A percentile compares a stretch with the other conserved stretches of the same genome.
Evolutionary conservation across 805 yeast genomes (phyloP).

Genomic region (Lipomyces sp.): DNA sequence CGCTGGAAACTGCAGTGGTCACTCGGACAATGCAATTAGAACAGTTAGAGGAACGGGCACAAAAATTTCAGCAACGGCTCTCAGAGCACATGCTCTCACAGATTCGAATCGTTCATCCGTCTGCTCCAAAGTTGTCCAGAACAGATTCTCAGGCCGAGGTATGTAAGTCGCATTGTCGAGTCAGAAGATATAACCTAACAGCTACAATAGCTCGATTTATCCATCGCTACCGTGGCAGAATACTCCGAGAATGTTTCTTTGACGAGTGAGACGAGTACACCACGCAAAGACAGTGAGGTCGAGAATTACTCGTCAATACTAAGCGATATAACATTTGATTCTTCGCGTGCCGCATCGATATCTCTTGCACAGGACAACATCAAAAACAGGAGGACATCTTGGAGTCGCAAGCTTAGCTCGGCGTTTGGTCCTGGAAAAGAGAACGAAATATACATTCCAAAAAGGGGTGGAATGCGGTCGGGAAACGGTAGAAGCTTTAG

Average conservation of each 20-base stretch:
- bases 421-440: slow-evolving; percentile 26
- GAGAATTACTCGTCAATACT: background rate
- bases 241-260: no score
- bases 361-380: background rate
- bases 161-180: background rate
- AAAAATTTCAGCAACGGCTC: slow-evolving; percentile 32
- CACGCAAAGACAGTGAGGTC: no score
- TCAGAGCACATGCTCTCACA: slow-evolving; percentile 21
- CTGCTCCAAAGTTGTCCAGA: background rate
- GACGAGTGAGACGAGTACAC: no score
- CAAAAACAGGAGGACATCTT: slow-evolving; percentile 11
- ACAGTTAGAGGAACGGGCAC: slow-evolving; percentile 35
- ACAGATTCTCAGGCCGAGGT: background rate
- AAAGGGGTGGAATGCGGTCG: slow-evolving; percentile 14
- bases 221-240: no score
- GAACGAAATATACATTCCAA: slow-evolving; percentile 17
- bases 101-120: background rate
- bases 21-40: slow-evolving; percentile 35
- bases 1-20: slow-evolving; percentile 32
- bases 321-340: background rate
- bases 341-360: background rate
- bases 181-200: background rate
- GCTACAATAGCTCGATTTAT: no score
- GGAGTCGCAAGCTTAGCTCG: slow-evolving; percentile 25
- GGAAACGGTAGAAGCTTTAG: slow-evolving; percentile 22